phyloP scores from a whole-genome alignment of 768 basidiomycete genomes.

The Auricularia cornea region DNA sequence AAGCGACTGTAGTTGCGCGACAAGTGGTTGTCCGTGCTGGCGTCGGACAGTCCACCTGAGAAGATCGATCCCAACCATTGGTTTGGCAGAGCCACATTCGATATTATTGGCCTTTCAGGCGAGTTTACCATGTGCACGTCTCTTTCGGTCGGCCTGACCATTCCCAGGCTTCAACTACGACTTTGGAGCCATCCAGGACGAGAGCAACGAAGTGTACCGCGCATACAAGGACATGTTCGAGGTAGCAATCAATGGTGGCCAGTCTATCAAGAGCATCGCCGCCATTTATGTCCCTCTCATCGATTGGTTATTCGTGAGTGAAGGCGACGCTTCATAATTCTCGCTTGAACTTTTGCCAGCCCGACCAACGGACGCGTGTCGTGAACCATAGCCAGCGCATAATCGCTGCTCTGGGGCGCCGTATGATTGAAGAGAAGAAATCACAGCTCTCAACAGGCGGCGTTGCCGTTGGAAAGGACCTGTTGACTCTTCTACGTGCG shows the following conservation, averaged over 20 bases:
- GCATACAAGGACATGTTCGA: conserved; percentile 45
- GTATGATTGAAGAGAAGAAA: conserved; percentile 38
- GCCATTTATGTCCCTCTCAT: conserved; percentile 41
- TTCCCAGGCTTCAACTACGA: conserved; percentile 37
- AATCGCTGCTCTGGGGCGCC: conserved; percentile 34
- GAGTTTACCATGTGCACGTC: conserved; percentile 15
- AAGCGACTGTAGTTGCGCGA: not conserved
- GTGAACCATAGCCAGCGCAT: conserved; percentile 31
- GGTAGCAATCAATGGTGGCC: conserved; percentile 35
- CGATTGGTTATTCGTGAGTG: conserved; percentile 36
- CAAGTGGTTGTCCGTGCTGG: conserved; percentile 2
- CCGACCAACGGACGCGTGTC: conserved; percentile 31
- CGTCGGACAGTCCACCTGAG: not conserved
- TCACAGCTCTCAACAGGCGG: conserved; percentile 5
- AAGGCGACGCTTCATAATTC: no score
- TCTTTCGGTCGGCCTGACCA: not conserved
- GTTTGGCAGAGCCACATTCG: conserved; percentile 54
- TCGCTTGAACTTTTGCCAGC: conserved; percentile 24
- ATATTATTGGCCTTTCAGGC: conserved; percentile 57
- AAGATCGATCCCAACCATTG: conserved; percentile 27
- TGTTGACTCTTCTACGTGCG: conserved; percentile 43
- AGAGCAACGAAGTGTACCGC: conserved; percentile 34
- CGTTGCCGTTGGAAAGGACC: conserved; percentile 33
- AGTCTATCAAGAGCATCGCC: conserved; percentile 31
- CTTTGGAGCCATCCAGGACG: conserved; percentile 41